These are phyloP conservation scores for Wickerhamomyces ciferrii DNA, from an alignment of 805 yeast species.

Conservation along the genomic window DNA sequence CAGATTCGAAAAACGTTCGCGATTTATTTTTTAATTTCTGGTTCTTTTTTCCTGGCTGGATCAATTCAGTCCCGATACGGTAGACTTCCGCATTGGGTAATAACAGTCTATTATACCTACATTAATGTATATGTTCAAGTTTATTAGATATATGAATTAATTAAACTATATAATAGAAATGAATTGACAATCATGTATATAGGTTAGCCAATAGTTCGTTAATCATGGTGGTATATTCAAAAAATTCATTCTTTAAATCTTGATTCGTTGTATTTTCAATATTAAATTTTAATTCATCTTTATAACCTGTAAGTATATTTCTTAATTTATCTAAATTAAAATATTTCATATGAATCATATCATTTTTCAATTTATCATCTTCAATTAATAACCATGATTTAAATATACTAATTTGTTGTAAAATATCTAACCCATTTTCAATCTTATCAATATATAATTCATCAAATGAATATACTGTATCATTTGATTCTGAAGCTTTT, in stretches of 20 bases:
- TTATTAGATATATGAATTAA: no score
- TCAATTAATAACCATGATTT: constrained; percentile 16
- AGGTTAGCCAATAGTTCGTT: not conserved
- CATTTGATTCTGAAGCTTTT: not conserved
- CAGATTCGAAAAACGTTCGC: not conserved
- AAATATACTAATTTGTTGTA: constrained; percentile 12
- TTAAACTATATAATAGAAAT: no score
- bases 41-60: no score
- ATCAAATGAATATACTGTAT: constrained; percentile 7
- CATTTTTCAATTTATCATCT: constrained; percentile 10
- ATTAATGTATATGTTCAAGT: no score
- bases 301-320: not conserved
- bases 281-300: not conserved
- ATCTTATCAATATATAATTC: constrained; percentile 13
- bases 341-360: constrained; percentile 2
- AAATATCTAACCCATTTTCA: constrained; percentile 11
- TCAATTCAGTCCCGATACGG: not conserved
- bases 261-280: not conserved
- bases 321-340: not conserved
- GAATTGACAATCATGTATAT: no score
- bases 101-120: no score
- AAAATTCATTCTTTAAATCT: not conserved
- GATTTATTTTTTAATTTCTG: no score
- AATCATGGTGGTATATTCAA: not conserved
- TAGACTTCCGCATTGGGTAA: not conserved